Percentiles rank a stretch among this genome's conserved stretches.
Conservation (phyloP, 106 monocot species). For the Apostasia ramifera region DNA sequence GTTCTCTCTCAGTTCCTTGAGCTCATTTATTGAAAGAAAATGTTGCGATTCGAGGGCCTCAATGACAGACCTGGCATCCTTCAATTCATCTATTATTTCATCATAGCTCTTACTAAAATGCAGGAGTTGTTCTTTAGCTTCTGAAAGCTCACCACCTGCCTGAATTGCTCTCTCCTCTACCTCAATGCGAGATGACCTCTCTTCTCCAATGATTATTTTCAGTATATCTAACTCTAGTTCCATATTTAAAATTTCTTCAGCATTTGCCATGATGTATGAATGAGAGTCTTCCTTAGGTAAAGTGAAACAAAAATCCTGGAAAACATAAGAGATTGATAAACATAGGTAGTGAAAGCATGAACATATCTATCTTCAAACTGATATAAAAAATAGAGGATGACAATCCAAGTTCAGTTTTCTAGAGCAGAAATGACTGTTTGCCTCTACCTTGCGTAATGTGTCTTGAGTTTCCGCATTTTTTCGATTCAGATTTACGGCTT, state of each 20-base stretch:
- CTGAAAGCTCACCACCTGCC: conserved; percentile 19
- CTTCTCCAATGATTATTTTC: conserved; percentile 67
- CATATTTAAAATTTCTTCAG: conserved; percentile 54
- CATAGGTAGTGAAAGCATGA: too few species aligned
- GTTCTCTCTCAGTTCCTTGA: conserved; percentile 42
- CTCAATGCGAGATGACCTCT: conserved; percentile 39
- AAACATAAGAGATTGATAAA: background rate
- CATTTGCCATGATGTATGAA: conserved; percentile 9
- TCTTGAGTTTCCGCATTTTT: conserved; percentile 16
- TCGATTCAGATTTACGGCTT: conserved; percentile 15
- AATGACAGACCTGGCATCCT: conserved; percentile 53
- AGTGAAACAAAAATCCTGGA: conserved; percentile 36
- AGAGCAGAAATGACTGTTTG: too few species aligned
- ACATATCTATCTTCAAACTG: too few species aligned
- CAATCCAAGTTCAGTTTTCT: too few species aligned
- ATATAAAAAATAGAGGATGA: too few species aligned
- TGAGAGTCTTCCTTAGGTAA: conserved; percentile 1
- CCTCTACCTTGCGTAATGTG: conserved; percentile 20
- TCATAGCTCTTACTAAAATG: conserved; percentile 22
- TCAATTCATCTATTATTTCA: conserved; percentile 37
- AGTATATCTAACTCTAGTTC: conserved; percentile 86
- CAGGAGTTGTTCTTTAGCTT: conserved; percentile 19
- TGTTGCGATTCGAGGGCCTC: conserved; percentile 80
- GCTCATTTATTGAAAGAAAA: conserved; percentile 45
- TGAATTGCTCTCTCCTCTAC: conserved; percentile 29